Conservation (phyloP, 1,284 basidiomycete species). For the Tausonia pullulans region DNA sequence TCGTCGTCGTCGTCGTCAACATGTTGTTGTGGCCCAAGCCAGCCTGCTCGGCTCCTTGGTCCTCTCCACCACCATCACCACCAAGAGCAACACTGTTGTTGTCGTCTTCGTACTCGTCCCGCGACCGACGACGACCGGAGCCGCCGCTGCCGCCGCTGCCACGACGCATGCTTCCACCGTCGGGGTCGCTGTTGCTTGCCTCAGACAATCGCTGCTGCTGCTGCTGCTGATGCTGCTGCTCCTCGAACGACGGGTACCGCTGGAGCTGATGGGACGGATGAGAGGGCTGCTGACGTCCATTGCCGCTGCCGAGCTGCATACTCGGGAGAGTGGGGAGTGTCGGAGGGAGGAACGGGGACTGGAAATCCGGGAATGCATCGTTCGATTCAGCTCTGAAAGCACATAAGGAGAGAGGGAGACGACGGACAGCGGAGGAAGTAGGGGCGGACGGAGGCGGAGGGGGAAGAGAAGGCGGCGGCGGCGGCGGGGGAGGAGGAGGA, state of each 20-base stretch:
- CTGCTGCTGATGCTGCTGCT: slow-evolving; percentile 5
- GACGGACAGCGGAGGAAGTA: too few species aligned
- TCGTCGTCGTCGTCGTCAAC: slow-evolving; percentile 4
- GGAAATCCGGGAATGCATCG: not conserved
- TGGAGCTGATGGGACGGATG: not conserved
- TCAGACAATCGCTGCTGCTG: slow-evolving; percentile 9
- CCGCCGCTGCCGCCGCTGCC: too few species aligned
- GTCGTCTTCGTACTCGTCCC: not conserved
- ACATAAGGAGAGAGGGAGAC: too few species aligned
- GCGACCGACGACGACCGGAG: not conserved
- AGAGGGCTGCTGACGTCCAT: not conserved
- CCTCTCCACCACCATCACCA: not conserved
- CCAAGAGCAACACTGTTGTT: not conserved
- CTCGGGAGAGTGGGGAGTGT: not conserved
- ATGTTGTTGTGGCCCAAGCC: not conserved
- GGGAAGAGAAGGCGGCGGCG: too few species aligned
- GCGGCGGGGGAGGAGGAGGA: slow-evolving; percentile 7
- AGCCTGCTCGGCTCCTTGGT: slow-evolving; percentile 12
- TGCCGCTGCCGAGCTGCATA: not conserved
- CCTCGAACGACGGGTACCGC: not conserved
- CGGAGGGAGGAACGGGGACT: not conserved
- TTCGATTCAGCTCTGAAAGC: too few species aligned
- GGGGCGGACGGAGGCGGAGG: too few species aligned
- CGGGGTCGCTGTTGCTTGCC: slow-evolving; percentile 10
- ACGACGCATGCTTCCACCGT: too few species aligned